Evolutionary conservation across 2,329 filamentous ascomycete species (phyloP).

Genomic region (Scytalidium sp.): DNA sequence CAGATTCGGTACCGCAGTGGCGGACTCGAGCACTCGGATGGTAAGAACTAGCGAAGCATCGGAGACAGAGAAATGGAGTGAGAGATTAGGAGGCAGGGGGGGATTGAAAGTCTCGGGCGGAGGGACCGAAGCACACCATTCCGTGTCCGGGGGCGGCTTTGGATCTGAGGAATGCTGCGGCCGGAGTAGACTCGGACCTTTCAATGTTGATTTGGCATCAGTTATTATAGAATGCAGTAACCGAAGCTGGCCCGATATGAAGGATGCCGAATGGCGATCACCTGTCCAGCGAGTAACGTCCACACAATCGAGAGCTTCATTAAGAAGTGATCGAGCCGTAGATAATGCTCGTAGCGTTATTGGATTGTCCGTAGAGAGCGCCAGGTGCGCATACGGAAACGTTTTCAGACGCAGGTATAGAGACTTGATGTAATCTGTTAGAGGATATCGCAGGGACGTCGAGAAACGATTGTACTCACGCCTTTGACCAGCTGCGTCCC

Average conservation of each 20-base stretch:
- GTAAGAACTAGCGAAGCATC: constrained; percentile 69
- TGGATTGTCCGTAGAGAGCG: constrained; percentile 36
- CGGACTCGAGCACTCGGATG: constrained; percentile 68
- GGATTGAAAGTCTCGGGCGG: constrained; percentile 52
- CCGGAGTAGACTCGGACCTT: constrained; percentile 44
- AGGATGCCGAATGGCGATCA: constrained; percentile 50
- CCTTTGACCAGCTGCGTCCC: constrained; percentile 91
- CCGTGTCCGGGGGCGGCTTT: constrained; percentile 18
- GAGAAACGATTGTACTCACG: constrained; percentile 46
- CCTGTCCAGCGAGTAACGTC: constrained; percentile 73
- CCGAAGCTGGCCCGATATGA: constrained; percentile 53
- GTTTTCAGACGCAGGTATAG: constrained; percentile 75
- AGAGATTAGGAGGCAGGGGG: constrained; percentile 63
- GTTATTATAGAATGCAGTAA: constrained; percentile 52
- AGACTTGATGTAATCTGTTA: constrained; percentile 41
- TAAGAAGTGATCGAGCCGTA: constrained; percentile 72
- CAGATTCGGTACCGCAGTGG: constrained; percentile 56
- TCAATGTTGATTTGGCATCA: constrained; percentile 49
- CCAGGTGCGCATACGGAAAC: constrained; percentile 40
- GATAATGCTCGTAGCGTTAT: constrained; percentile 68
- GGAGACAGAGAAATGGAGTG: constrained; percentile 68
- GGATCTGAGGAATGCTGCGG: constrained; percentile 12
- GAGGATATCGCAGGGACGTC: constrained; percentile 1
- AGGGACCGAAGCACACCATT: constrained; percentile 29
- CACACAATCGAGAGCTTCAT: constrained; percentile 79